Evolutionary conservation across 768 basidiomycete genomes (phyloP), one percentile per base, ranked within the genome.

Genomic region (Pleurotus djamor): DNA sequence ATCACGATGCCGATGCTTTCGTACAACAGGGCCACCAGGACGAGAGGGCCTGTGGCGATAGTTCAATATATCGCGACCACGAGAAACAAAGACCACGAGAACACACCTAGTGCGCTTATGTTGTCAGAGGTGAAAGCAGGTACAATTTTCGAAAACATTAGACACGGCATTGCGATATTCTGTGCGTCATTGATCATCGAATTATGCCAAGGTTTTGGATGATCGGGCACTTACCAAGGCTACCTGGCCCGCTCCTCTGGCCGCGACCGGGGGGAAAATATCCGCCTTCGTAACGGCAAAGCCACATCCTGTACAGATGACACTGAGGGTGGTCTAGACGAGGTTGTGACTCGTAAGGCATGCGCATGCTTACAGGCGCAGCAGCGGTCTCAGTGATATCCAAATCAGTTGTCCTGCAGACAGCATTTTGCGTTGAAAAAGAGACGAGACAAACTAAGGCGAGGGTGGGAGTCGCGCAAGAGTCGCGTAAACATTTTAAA

Each of bases 131-230:
- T 80, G 61, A 91, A 87, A 2, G 86, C 81, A 0, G 87, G 85
- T 0, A 91, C 79, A 51, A 91, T 88, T 61, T 83, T 87, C 5
- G 87, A 88, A 69, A 91, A 89, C 75, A 90, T 70, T 12, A 90
- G 77, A 63, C 79, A 80, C 8, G 89, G 89, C 7, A 86, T 64
- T 2, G 83, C 75, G 57, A 91, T 77, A 62, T 88, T 89, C 74
- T 75, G 55, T 41, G 21, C 32, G 17, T 13, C 48, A 48, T 4
- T 32, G 28, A 41, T 9, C 38, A 10, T 41, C n/a, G 38, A 41
- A 10, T 48, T 44, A 17, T 16, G 45, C 14, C n/a, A 1, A 14
- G 21, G 16, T 3, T 41, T 37, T 12, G 32, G 47, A 52, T 28
- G 28, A 48, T 34, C 60, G 44, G 13, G 16, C 13, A 58, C 52